A percentile compares a stretch with the other conserved stretches of the same genome.
Conservation (phyloP, 306 rosid species). For the Erythrophleum fordii region DNA sequence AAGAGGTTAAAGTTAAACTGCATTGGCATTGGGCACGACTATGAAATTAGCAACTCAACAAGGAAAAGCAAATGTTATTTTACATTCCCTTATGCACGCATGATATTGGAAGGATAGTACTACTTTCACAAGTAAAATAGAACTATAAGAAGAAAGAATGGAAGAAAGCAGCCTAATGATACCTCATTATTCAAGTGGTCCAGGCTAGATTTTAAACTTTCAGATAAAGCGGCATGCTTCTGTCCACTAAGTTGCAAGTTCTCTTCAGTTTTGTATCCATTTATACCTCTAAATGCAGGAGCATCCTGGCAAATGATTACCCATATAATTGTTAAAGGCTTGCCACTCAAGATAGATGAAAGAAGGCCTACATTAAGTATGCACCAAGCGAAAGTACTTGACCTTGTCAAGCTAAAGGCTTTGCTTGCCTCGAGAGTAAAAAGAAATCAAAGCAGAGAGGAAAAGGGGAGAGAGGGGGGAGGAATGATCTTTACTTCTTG, state of each 20-base stretch:
- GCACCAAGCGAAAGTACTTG: constrained; percentile 24
- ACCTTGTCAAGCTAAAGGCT: constrained; percentile 14
- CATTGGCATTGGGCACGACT: constrained; percentile 7
- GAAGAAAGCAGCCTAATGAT: constrained; percentile 27
- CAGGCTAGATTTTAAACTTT: constrained; percentile 79
- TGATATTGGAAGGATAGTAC: constrained; percentile 24
- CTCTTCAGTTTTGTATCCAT: constrained; percentile 52
- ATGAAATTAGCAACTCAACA: constrained; percentile 6
- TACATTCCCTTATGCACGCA: constrained; percentile 22
- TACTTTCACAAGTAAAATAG: constrained; percentile 13
- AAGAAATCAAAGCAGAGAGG: constrained; percentile 23
- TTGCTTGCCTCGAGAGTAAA: constrained; percentile 14
- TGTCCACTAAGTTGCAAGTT: constrained; percentile 51
- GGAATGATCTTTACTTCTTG: constrained; percentile 16
- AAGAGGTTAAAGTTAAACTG: constrained; percentile 34
- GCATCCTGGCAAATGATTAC: constrained; percentile 59
- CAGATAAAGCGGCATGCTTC: constrained; percentile 58
- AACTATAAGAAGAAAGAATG: constrained; percentile 21
- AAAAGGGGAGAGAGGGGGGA: constrained; percentile 7
- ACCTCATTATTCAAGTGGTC: constrained; percentile 84
- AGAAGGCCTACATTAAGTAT: constrained; percentile 11
- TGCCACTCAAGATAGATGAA: constrained; percentile 25
- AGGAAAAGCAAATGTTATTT: constrained; percentile 28
- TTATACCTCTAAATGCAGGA: constrained; percentile 45
- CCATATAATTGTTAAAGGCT: constrained; percentile 37